Percentiles rank a stretch among this genome's conserved stretches.
These are phyloP conservation scores for Microbotryomycetes sp. DNA, from an alignment of 1,284 basidiomycete species.

Conservation along the genomic window DNA sequence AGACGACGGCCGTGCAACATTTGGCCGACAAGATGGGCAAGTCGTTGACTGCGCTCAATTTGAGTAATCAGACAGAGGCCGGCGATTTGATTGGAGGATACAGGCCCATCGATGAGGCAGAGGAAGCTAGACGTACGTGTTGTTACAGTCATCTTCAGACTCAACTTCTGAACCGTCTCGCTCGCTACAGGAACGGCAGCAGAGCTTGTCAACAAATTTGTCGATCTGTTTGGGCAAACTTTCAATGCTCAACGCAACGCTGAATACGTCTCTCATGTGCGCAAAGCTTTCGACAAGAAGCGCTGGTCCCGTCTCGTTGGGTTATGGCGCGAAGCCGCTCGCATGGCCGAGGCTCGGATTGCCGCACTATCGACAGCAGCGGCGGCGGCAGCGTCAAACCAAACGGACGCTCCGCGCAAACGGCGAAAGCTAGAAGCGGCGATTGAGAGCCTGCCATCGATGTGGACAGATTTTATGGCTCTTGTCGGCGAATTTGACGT, in stretches of 20 bases:
- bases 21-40: slow-evolving; percentile 71
- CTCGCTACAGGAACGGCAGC: slow-evolving; percentile 61
- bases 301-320: slow-evolving; percentile 80
- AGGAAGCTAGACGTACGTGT: slow-evolving; percentile 34
- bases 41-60: slow-evolving; percentile 78
- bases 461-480: slow-evolving; percentile 66
- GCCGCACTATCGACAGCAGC: slow-evolving; percentile 35
- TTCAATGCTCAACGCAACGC: slow-evolving; percentile 89
- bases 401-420: slow-evolving; percentile 33
- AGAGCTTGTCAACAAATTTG: slow-evolving; percentile 66
- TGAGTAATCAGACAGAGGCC: slow-evolving; percentile 95
- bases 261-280: slow-evolving; percentile 73
- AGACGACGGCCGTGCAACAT: slow-evolving; percentile 87
- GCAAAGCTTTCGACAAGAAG: slow-evolving; percentile 70
- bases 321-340: slow-evolving; percentile 66
- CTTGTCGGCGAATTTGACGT: slow-evolving; percentile 75
- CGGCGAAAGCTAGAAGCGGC: slow-evolving; percentile 37
- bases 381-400: slow-evolving; percentile 8
- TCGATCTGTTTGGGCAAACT: slow-evolving; percentile 74
- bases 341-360: slow-evolving; percentile 25
- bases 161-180: not conserved
- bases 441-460: slow-evolving; percentile 41
- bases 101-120: slow-evolving; percentile 71
- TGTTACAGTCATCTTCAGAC: too few relatives aligned
- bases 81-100: slow-evolving; percentile 92